A percentile compares a stretch with the other conserved stretches of the same genome.
phyloP scores from a whole-genome alignment of 768 basidiomycete genomes.

The Amanita inopinata region DNA sequence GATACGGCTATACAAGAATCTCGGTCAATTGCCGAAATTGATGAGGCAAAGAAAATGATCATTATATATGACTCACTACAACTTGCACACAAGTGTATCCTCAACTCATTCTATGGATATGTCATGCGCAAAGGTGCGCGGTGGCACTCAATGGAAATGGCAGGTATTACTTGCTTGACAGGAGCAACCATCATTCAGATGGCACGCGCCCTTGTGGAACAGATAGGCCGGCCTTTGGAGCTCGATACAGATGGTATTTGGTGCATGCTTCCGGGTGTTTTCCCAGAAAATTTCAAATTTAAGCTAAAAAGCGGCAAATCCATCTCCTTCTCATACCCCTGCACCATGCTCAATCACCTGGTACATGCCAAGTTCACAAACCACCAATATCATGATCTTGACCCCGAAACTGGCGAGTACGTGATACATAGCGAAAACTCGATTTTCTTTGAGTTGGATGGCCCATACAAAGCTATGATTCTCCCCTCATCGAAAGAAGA shows the following conservation, averaged over 20 bases:
- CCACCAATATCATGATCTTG: slow-evolving; percentile 92
- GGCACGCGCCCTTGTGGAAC: slow-evolving; percentile 94
- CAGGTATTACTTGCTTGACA: slow-evolving; percentile 96
- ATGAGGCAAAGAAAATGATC: slow-evolving; percentile 98
- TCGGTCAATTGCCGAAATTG: slow-evolving; percentile 73
- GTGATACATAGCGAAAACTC: slow-evolving; percentile 89
- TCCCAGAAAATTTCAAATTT: slow-evolving; percentile 98
- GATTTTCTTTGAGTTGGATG: slow-evolving; percentile 98
- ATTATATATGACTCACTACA: slow-evolving; percentile 97
- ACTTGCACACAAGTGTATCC: slow-evolving; percentile 97
- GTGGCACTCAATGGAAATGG: slow-evolving; percentile 99
- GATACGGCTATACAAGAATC: slow-evolving; percentile 64
- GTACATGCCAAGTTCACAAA: slow-evolving; percentile 95
- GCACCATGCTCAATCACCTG: slow-evolving; percentile 98
- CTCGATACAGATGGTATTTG: slow-evolving; percentile 99
- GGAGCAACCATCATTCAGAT: slow-evolving; percentile 98
- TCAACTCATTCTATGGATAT: slow-evolving; percentile 99
- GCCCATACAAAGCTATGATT: slow-evolving; percentile 98
- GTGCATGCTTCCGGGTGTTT: slow-evolving; percentile 98
- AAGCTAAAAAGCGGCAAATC: slow-evolving; percentile 81
- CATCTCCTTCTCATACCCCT: slow-evolving; percentile 89
- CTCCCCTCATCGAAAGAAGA: slow-evolving; percentile 98
- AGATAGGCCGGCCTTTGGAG: slow-evolving; percentile 94
- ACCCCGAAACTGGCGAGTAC: slow-evolving; percentile 79
- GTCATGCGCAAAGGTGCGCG: slow-evolving; percentile 99